Evolutionary conservation across 352 stramenopile genomes (phyloP), one percentile per base, ranked within the genome.

Genomic region (Phytophthora uliginosa): DNA sequence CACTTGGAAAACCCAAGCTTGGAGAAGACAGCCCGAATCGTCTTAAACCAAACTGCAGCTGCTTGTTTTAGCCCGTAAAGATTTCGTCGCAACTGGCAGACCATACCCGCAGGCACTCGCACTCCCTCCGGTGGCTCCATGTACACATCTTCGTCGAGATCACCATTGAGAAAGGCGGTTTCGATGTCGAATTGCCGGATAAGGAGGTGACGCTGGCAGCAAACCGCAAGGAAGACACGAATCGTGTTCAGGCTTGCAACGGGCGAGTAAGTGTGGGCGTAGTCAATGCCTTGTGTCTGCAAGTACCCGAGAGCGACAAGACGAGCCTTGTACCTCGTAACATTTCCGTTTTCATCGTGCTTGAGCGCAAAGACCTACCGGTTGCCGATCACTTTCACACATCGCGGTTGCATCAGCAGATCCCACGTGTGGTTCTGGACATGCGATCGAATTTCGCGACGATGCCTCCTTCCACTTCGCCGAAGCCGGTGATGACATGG

Each of bases 21-120:
- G 22, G 36, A 12, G 45, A 77, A 61, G 3, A 56, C 58, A 9
- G 36, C 34, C 10, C 50, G 53, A 71, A 82, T 77, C 22, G 67
- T 81, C 22, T 64, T 63, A 57, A 75, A 73, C 74, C 71, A 86
- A 13, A 77, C 60, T 36, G 59, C 54, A 36, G 69, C 38, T 7
- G 73, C 62, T 67, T 88, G 66, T 20, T 84, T 78, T 3, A 85
- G 53, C 4, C 66, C 77, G 47, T 88, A 85, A 0, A 88, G 12
- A 54, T 66, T 77, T 8, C 65, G 61, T 22, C 51, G 56, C 26
- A 84, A 61, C 26, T 53, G 18, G 40, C 64, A 84, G 2, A 81
- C 71, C 52, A 61, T 66, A 10, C 53, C 62, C 8, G 53, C 26
- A 0, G 24, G 4, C 15, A 48, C 58, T 12, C 55, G 18, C 17